Evolutionary conservation across 1,284 basidiomycete species (phyloP), one percentile per base, ranked within the genome.

Genomic region (Tremellales sp.): DNA sequence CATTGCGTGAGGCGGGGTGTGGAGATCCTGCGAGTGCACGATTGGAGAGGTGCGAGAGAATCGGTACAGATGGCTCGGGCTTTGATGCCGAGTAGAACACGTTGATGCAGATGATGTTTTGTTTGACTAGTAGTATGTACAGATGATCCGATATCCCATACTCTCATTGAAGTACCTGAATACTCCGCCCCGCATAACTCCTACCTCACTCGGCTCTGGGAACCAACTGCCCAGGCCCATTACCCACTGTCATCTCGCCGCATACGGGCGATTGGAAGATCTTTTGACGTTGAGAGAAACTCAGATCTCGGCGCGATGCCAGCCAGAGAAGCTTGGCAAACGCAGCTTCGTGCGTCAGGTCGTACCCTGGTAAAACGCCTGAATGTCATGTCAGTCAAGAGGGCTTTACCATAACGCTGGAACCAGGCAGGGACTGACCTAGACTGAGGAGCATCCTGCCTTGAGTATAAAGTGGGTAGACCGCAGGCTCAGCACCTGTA

Each of bases 11-110:
- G 33, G 87, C 61, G 83, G 84, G 83, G 82, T 0, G 70, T 73
- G 4, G 78, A 82, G 50, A 74, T 92, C 0, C 80, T 97, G 1
- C 76, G 93, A 21, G 90, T 96, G 2, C 94, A 98, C 70, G 87
- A 94, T 67, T 82, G 85, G 1, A 68, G 76, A 43, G 82, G 84
- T 51, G 85, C 90, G 75, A 70, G 74, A 13, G 84, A 86, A 55
- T 80, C 79, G 2, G 76, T 82, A 3, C 71, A 72, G 31, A 79
- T 85, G 36, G 73, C 39, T 8, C 13, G 13, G 21, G 39, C 39
- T 8, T 21, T 22, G 7, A 15, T 10, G 7, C 39, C 10, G 10
- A 10, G 29, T n/a, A n/a, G 29, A 8, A n/a, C 10, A 8, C 10
- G n/a, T 8, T 33, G 8, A n/a, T 10, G 8, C 29, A 33, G 29